A percentile compares a stretch with the other conserved stretches of the same genome.
These are phyloP conservation scores for Pseudogymnoascus sp. DNA, from an alignment of 2,329 filamentous ascomycete genomes.

Conservation along the genomic window DNA sequence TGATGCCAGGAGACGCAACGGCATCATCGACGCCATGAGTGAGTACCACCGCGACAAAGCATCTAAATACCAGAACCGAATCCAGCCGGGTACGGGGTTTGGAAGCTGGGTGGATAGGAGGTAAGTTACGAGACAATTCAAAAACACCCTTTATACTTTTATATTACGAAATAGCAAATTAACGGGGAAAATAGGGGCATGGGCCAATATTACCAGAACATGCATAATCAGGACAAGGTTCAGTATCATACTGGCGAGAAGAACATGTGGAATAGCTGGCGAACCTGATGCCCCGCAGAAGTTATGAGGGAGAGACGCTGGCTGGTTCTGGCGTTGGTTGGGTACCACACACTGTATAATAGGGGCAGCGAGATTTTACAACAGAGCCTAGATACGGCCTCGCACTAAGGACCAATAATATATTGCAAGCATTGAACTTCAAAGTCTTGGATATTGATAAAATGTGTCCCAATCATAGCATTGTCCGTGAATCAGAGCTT, in stretches of 20 bases:
- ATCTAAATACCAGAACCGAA: background rate
- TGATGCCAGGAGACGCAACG: background rate
- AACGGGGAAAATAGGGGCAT: background rate
- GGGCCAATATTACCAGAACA: background rate
- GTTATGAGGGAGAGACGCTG: background rate
- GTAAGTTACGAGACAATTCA: background rate
- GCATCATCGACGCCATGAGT: background rate
- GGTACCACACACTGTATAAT: background rate
- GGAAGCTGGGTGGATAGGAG: background rate
- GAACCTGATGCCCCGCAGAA: background rate
- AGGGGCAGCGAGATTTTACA: background rate
- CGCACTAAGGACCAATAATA: background rate
- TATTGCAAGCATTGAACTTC: background rate
- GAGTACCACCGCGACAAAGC: background rate
- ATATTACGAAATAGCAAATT: background rate
- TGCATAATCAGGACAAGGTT: background rate
- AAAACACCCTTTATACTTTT: background rate
- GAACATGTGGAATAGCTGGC: background rate
- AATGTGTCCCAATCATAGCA: background rate
- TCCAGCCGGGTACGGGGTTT: background rate
- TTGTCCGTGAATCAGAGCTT: background rate
- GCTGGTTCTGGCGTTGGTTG: background rate
- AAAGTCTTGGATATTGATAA: background rate
- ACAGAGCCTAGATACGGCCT: background rate
- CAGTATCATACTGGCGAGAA: background rate